Conservation (phyloP, 768 basidiomycete species). For the Lanmaoa rubissima region DNA sequence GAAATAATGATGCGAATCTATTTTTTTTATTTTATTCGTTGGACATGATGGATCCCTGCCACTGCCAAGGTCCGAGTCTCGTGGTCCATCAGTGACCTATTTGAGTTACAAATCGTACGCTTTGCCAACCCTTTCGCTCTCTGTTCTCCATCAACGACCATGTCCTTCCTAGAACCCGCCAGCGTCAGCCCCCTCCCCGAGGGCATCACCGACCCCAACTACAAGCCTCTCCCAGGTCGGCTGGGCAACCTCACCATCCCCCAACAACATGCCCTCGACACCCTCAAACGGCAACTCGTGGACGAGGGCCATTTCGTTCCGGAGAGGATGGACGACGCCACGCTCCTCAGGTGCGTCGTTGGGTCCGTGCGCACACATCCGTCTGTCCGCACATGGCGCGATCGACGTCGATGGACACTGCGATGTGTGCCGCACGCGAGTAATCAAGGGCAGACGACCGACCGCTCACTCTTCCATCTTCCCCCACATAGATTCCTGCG, state of each 20-base stretch:
- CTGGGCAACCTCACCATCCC: conserved; percentile 70
- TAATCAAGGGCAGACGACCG: background rate
- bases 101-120: conserved; percentile 11
- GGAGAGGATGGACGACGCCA: conserved; percentile 68
- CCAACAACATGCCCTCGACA: conserved; percentile 66
- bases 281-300: conserved; percentile 62
- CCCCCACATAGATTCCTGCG: conserved; percentile 70
- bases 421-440: background rate
- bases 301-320: conserved; percentile 59
- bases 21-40: background rate
- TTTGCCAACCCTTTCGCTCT: background rate
- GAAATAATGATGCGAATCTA: conserved; percentile 33
- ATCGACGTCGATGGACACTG: conserved; percentile 16
- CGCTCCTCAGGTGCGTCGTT: conserved; percentile 56
- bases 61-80: background rate
- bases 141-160: conserved; percentile 18
- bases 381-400: conserved; percentile 1
- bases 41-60: too few species aligned
- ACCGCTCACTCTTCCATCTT: background rate
- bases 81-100: background rate
- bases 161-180: conserved; percentile 37
- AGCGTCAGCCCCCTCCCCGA: conserved; percentile 55
- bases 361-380: background rate
- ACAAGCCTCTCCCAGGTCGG: conserved; percentile 66
- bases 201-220: conserved; percentile 62